Evolutionary conservation across 1,284 basidiomycete species (phyloP).

Genomic region (Ustilago nuda): DNA sequence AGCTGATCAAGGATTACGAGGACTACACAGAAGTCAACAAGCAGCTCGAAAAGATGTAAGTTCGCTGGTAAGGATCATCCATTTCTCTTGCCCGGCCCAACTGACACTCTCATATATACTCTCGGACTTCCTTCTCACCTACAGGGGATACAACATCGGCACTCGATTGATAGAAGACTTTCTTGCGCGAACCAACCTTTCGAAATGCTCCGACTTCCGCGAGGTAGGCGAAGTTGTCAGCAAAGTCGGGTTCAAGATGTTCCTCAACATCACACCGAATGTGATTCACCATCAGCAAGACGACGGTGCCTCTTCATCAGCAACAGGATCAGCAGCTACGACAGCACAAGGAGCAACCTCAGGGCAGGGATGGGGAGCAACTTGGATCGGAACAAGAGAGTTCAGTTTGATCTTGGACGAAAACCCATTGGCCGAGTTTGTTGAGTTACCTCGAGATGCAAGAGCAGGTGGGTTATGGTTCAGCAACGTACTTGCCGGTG

Average conservation of each 20-base stretch:
- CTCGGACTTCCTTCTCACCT: background rate
- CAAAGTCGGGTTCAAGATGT: constrained; percentile 94
- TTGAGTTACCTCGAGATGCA: constrained; percentile 93
- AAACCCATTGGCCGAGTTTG: constrained; percentile 96
- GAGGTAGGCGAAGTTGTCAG: constrained; percentile 77
- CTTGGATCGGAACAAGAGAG: constrained; percentile 58
- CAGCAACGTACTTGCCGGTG: constrained; percentile 93
- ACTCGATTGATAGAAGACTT: constrained; percentile 97
- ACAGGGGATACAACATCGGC: constrained; percentile 98
- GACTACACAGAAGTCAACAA: constrained; percentile 86
- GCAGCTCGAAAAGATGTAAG: constrained; percentile 76
- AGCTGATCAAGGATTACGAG: constrained; percentile 98
- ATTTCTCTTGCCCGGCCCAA: background rate
- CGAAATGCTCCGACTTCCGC: constrained; percentile 85
- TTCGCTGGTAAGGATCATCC: constrained; percentile 1
- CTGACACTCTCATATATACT: background rate
- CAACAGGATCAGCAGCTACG: constrained; percentile 17
- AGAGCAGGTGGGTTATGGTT: constrained; percentile 83
- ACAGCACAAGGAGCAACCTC: constrained; percentile 19
- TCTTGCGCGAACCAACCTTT: constrained; percentile 79
- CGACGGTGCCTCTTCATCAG: constrained; percentile 50
- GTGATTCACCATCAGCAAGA: constrained; percentile 75
- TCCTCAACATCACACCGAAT: constrained; percentile 89
- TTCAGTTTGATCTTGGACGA: constrained; percentile 92
- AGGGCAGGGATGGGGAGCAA: constrained; percentile 10